Base-by-base conservation (phyloP, 73 alveolate species). In the Paramecium octaurelia region DNA sequence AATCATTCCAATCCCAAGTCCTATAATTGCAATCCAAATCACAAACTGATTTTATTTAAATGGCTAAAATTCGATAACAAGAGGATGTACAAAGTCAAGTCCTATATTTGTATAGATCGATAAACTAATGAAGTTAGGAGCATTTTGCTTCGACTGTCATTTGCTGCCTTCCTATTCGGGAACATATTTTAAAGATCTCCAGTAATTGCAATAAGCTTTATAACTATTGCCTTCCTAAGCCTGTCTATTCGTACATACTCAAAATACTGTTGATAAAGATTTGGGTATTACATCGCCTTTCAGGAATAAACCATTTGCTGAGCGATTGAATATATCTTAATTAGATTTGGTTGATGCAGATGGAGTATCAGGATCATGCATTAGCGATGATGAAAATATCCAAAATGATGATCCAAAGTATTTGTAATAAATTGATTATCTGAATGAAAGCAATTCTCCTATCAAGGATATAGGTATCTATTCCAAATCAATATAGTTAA, bases 261-360 rank as follows among this genome's bases (percentile, higher is more conserved):
- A 68, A 35, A 68, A 18, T 0, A 68, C 54, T 16, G 48, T 68
- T 12, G 85, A 68, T 8, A 68, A 68, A 68, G 85, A 68, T 68
- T 21, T 68, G 16, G 42, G 48, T 34, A 68, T 68, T 6, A 68
- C 85, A 31, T 68, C 85, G 4, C 85, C 85, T 16, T 68, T 68
- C 48, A 68, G 85, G 24, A 31, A 24, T 29, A 68, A 68, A 31
- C 85, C 48, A 68, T 35, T 34, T 68, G 69, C 31, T 2, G 85
- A 68, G 27, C 23, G 85, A 68, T 68, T 68, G 27, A 35, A 35
- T 18, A 54, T 54, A 3, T 18, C 69, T 14, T 68, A 31, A 29
- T 68, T 68, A 68, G 85, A 68, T 35, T 68, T 68, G 16, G 85
- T 68, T 14, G 85, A 68, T 23, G 85, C 85, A 4, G 85, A 68